phyloP scores from a whole-genome alignment of 371 early-diverging fungal genomes.

The Mucor saturninus region DNA sequence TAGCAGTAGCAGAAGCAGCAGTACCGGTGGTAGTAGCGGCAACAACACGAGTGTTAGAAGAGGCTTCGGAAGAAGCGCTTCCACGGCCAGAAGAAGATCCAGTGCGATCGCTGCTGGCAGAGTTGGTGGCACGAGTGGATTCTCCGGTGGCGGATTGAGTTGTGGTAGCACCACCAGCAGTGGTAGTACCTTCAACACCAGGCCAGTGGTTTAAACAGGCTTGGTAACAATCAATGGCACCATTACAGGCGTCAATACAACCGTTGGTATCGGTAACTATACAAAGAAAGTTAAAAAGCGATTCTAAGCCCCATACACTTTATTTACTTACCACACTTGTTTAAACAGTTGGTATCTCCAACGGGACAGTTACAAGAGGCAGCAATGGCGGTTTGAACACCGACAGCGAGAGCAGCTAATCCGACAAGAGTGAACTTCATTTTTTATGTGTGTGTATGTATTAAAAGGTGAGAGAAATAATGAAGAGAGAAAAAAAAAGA shows the following conservation, averaged over 20 bases:
- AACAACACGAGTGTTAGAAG: background rate
- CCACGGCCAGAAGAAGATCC: background rate
- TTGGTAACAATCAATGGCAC: constrained; percentile 22
- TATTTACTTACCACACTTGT: constrained; percentile 27
- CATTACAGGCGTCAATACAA: constrained; percentile 23
- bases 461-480: background rate
- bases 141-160: background rate
- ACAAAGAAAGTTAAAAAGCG: background rate
- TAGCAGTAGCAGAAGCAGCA: background rate
- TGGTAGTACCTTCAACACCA: constrained; percentile 8
- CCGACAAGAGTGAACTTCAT: constrained; percentile 26
- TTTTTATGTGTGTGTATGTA: background rate
- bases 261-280: constrained; percentile 20
- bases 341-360: constrained; percentile 13
- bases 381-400: constrained; percentile 8
- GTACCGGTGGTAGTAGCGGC: background rate
- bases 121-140: background rate
- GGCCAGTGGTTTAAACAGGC: constrained; percentile 31
- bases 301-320: background rate
- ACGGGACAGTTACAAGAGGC: constrained; percentile 16
- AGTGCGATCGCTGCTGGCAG: background rate
- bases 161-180: background rate
- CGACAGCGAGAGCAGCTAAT: constrained; percentile 22
- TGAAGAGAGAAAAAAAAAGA: background rate
- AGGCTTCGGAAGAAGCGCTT: background rate